A percentile compares a stretch with the other conserved stretches of the same genome.
phyloP scores from a whole-genome alignment of 768 basidiomycete genomes.

The Rhodotorula babjevae region DNA sequence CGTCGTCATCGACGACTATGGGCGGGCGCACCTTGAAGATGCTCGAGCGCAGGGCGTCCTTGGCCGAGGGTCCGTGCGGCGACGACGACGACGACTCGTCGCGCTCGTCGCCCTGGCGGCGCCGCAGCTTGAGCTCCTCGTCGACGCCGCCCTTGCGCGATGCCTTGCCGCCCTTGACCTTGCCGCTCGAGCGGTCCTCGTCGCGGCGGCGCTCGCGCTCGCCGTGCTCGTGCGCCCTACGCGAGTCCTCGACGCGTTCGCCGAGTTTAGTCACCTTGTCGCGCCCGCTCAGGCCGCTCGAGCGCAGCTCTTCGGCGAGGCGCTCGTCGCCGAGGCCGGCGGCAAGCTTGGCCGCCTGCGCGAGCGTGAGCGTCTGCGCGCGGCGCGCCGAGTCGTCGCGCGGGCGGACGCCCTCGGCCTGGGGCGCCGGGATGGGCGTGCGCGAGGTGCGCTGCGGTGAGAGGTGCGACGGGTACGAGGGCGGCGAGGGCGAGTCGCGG shows the following conservation, averaged over 20 bases:
- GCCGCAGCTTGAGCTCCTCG: background rate
- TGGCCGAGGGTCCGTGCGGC: too few relatives aligned
- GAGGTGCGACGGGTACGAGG: constrained; percentile 1
- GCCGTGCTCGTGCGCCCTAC: background rate
- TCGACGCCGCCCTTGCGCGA: background rate
- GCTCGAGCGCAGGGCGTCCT: background rate
- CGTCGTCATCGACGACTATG: too few relatives aligned
- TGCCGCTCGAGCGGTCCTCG: background rate
- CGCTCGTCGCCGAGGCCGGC: background rate
- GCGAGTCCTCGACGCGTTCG: background rate
- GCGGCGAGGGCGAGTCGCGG: background rate
- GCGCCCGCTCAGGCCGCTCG: background rate
- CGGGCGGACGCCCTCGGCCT: too few relatives aligned
- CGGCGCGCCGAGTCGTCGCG: background rate
- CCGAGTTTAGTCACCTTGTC: background rate
- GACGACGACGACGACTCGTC: background rate
- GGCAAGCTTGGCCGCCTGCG: background rate
- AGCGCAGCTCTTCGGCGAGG: background rate
- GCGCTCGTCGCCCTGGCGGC: too few relatives aligned
- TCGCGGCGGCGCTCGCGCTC: background rate
- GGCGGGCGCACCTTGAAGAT: background rate
- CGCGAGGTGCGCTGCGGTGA: background rate
- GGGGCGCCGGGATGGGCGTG: background rate
- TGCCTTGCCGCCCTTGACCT: background rate
- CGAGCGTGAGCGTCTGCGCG: constrained; percentile 3